Evolutionary conservation across 331 rosid species (phyloP).

Genomic region (Spiraea crenata): DNA sequence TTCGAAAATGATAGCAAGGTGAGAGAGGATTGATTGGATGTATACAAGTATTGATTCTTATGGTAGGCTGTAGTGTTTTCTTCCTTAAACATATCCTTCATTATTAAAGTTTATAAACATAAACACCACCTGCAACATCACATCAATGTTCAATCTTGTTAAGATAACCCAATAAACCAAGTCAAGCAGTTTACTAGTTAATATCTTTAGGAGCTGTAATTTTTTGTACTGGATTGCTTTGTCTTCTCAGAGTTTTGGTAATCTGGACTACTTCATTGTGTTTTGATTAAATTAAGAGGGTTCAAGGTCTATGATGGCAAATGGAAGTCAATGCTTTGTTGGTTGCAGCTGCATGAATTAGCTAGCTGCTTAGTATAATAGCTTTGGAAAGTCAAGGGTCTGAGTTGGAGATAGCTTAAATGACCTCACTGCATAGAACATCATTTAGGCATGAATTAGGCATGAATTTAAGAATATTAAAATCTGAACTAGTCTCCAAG

Average conservation of each 20-base stretch:
- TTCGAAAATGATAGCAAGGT: constrained; percentile 31
- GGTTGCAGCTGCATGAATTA: constrained; percentile 9
- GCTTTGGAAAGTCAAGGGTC: constrained; percentile 24
- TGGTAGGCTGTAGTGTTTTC: constrained; percentile 23
- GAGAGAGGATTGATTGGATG: neutral
- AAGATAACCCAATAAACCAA: neutral
- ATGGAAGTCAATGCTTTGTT: constrained; percentile 25
- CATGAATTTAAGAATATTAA: neutral
- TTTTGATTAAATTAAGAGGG: neutral
- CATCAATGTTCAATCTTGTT: neutral
- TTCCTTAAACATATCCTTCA: constrained; percentile 21
- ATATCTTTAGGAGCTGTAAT: neutral
- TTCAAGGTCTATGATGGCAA: too few species aligned
- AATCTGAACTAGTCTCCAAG: too few species aligned
- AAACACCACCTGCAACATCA: too few species aligned
- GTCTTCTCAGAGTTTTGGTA: neutral
- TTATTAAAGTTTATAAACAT: too few species aligned
- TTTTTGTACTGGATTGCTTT: neutral
- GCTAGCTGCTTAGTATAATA: neutral
- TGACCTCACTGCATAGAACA: constrained; percentile 28
- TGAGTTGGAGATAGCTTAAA: constrained; percentile 16
- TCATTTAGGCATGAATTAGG: too few species aligned
- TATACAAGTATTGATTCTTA: constrained; percentile 1
- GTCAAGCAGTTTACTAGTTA: neutral
- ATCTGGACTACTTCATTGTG: neutral